Evolutionary conservation across 148 eudicot species (phyloP).

Genomic region (Rhododendron vialii): DNA sequence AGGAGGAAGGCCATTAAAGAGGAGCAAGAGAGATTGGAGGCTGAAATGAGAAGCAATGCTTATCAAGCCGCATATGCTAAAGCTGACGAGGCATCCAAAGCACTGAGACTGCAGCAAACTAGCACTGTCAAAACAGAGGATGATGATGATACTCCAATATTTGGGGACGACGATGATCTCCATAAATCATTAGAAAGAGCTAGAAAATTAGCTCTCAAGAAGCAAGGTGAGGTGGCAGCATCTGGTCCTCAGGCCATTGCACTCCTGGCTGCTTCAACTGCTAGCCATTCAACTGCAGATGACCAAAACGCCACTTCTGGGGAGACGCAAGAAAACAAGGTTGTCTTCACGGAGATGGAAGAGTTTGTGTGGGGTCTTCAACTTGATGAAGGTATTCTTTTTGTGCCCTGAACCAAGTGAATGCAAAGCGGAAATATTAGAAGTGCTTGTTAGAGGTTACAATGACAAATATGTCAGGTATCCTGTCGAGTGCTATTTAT

Average conservation of each 20-base stretch:
- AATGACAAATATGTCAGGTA: background rate
- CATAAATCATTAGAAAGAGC: constrained; percentile 76
- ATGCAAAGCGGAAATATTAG: background rate
- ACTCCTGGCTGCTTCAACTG: constrained; percentile 46
- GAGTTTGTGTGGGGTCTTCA: constrained; percentile 99
- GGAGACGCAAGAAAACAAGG: constrained; percentile 68
- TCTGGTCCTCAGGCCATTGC: constrained; percentile 66
- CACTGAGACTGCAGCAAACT: constrained; percentile 54
- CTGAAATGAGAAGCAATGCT: constrained; percentile 68
- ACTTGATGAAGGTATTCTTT: constrained; percentile 73
- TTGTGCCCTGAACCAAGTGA: background rate
- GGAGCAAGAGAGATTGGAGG: constrained; percentile 65
- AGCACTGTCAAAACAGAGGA: constrained; percentile 22
- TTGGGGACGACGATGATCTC: constrained; percentile 87
- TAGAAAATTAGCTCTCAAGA: constrained; percentile 76
- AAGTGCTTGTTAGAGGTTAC: background rate
- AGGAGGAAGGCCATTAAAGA: constrained; percentile 56
- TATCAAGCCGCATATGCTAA: constrained; percentile 69
- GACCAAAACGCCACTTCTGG: constrained; percentile 35
- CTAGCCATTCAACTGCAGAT: constrained; percentile 37
- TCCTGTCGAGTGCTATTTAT: background rate
- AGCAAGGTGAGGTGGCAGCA: constrained; percentile 40
- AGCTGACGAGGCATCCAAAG: constrained; percentile 86
- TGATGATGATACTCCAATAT: constrained; percentile 46
- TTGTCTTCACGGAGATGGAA: constrained; percentile 98